Evolutionary conservation across 129 eudicot species (phyloP).

Genomic region (Flaveria robusta): DNA sequence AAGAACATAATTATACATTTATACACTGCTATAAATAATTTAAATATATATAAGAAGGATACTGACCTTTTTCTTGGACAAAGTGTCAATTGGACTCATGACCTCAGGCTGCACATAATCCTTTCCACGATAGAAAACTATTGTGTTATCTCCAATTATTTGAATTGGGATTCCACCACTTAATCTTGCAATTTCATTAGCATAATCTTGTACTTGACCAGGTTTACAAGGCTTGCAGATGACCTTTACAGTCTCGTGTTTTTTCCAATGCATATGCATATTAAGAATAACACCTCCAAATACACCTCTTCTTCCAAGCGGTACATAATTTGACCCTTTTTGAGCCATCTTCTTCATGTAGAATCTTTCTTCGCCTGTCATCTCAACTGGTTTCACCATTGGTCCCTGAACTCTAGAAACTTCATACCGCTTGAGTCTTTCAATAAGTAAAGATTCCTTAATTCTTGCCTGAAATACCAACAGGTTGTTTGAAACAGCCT

Average conservation of each 20-base stretch:
- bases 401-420: slow-evolving; percentile 91
- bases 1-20: neutral
- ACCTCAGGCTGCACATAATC: slow-evolving; percentile 86
- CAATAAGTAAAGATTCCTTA: slow-evolving; percentile 71
- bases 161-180: slow-evolving; percentile 95
- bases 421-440: slow-evolving; percentile 81
- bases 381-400: slow-evolving; percentile 56
- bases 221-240: slow-evolving; percentile 96
- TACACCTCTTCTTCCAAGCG: slow-evolving; percentile 90
- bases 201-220: slow-evolving; percentile 80
- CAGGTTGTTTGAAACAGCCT: neutral
- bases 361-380: slow-evolving; percentile 87
- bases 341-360: slow-evolving; percentile 97
- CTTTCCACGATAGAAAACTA: slow-evolving; percentile 83
- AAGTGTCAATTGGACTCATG: slow-evolving; percentile 93
- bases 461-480: slow-evolving; percentile 66
- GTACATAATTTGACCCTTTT: slow-evolving; percentile 79
- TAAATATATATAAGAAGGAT: neutral
- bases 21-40: neutral
- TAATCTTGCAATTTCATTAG: slow-evolving; percentile 80
- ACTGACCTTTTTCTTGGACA: slow-evolving; percentile 82
- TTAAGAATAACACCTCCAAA: slow-evolving; percentile 96
- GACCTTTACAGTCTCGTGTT: slow-evolving; percentile 89
- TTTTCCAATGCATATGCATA: slow-evolving; percentile 99
- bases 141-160: slow-evolving; percentile 71